phyloP scores from a whole-genome alignment of 2,329 filamentous ascomycete genomes.

The Lithohypha guttulata region DNA sequence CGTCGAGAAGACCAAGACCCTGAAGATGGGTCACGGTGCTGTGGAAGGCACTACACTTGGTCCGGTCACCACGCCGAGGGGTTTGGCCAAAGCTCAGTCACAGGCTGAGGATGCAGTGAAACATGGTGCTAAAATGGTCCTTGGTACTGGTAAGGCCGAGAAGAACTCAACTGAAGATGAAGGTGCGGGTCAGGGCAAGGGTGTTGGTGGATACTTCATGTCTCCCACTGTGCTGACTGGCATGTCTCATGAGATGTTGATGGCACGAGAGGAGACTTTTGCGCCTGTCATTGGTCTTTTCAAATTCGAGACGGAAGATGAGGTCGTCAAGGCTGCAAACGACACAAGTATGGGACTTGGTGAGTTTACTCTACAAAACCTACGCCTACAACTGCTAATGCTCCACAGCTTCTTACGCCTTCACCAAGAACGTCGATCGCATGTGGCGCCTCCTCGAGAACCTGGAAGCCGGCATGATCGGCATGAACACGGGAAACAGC shows the following conservation, averaged over 20 bases:
- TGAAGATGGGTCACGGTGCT: slow-evolving; percentile 52
- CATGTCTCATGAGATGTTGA: slow-evolving; percentile 48
- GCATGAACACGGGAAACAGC: slow-evolving; percentile 46
- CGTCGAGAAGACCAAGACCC: slow-evolving; percentile 39
- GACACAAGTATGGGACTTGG: slow-evolving; percentile 20
- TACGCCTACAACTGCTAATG: slow-evolving; percentile 51
- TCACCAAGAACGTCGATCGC: slow-evolving; percentile 57
- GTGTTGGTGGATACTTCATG: slow-evolving; percentile 54
- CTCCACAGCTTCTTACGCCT: slow-evolving; percentile 48
- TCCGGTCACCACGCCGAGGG: slow-evolving; percentile 47
- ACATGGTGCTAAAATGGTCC: slow-evolving; percentile 52
- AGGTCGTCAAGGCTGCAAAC: slow-evolving; percentile 40
- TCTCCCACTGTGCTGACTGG: slow-evolving; percentile 55
- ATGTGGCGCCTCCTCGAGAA: slow-evolving; percentile 57
- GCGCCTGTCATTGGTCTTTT: slow-evolving; percentile 54
- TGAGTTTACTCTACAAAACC: slow-evolving; percentile 24
- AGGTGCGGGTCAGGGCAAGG: slow-evolving; percentile 37
- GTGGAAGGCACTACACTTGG: slow-evolving; percentile 47
- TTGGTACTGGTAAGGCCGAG: slow-evolving; percentile 42
- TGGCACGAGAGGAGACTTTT: slow-evolving; percentile 53
- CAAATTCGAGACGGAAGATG: slow-evolving; percentile 55
- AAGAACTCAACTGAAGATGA: slow-evolving; percentile 33
- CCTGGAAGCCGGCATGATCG: slow-evolving; percentile 60
- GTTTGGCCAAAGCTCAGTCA: slow-evolving; percentile 43
- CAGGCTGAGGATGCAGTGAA: slow-evolving; percentile 56